Evolutionary conservation across 257 asterid genomes (phyloP), one percentile per base, ranked within the genome.

Genomic region (Capsicum baccatum): DNA sequence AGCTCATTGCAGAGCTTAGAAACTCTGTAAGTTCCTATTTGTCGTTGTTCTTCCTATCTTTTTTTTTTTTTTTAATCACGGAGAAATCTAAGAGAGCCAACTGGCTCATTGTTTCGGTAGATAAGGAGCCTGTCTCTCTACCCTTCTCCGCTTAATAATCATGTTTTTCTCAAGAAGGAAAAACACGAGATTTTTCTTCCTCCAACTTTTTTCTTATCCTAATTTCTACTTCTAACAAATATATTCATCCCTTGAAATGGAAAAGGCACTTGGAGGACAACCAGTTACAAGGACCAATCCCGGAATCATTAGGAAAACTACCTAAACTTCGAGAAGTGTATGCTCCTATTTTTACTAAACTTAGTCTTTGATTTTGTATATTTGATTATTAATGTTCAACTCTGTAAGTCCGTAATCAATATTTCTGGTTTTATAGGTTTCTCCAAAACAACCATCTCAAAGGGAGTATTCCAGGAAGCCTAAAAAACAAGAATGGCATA

Each of bases 251-350:
- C 37, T 8, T 83, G 63, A 14, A 11, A 26, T 64, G 50, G 56
- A 71, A 80, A 83, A 96, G 98, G 89, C 97, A 93, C 87, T 89
- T 96, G 83, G 96, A 96, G 92, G 91, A 93, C 88, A 96, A 96
- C 76, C 92, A 88, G 69, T 84, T 96, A 8, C 93, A 91, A 82
- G 98, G 98, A 79, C 12, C 88, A 35, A 87, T 94, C 66, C 98
- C 97, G 5, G 89, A 85, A 84, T 88, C 91, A 2, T 82, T 94
- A 14, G 95, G 89, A 39, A 74, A 89, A 58, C 91, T 96, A 52
- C 95, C 96, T 2, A 85, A 84, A 60, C 93, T 95, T 82, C 88
- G 66, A 15, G 97, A 95, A 91, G 54, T 92, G 98, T 96, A 91
- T 44, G 90, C 85, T 70, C 78, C 39, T 47, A 35, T 33, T 11